These are phyloP conservation scores for peach (Prunus persica) DNA, from an alignment of 306 rosid genomes.

Conservation along the genomic window DNA sequence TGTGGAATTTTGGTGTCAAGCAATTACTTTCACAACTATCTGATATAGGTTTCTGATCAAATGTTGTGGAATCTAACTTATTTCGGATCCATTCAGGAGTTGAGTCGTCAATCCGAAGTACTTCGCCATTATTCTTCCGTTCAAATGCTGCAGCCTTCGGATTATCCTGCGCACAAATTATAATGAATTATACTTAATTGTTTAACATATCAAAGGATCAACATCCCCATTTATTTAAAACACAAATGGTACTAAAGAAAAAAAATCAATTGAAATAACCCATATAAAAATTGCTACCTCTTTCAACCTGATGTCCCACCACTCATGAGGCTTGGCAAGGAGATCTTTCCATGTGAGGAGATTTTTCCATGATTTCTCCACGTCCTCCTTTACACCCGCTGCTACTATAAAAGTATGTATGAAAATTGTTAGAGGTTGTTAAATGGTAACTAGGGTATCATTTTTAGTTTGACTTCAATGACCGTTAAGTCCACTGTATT, in stretches of 20 bases:
- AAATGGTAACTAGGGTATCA: background rate
- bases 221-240: background rate
- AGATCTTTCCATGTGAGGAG: background rate
- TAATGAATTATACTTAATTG: background rate
- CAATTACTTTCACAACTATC: slow-evolving; percentile 25
- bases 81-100: slow-evolving; percentile 1
- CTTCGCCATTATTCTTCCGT: background rate
- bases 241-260: background rate
- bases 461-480: background rate
- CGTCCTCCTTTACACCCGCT: background rate
- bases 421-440: background rate
- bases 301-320: slow-evolving; percentile 10
- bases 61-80: slow-evolving; percentile 11
- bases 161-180: slow-evolving; percentile 9
- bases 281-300: slow-evolving; percentile 2
- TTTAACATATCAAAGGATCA: background rate
- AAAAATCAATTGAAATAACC: background rate
- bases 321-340: slow-evolving; percentile 12
- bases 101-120: background rate
- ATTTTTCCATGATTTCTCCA: background rate
- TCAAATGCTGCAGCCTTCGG: slow-evolving; percentile 12
- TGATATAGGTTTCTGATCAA: slow-evolving; percentile 32
- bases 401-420: background rate
- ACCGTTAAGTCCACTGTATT: background rate
- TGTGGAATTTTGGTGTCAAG: background rate